A percentile compares a stretch with the other conserved stretches of the same genome.
Conservation (phyloP, 345 rosid species). For the Murraya paniculata region DNA sequence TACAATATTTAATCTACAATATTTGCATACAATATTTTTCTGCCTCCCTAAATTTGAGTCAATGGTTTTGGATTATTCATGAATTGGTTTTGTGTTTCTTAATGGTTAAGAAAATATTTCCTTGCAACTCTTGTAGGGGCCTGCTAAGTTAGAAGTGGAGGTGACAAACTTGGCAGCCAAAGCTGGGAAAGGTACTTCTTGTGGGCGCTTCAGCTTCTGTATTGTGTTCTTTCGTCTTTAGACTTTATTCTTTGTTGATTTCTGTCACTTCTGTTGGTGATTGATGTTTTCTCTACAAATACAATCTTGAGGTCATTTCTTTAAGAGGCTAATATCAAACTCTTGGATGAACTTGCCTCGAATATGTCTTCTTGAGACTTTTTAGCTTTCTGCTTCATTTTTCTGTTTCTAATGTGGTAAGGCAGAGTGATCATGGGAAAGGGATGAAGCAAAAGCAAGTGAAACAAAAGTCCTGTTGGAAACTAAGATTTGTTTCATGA, state of each 20-base stretch:
- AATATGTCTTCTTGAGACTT: neutral
- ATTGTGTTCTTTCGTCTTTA: neutral
- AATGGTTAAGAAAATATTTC: constrained; percentile 13
- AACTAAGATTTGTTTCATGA: neutral
- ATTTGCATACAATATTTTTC: neutral
- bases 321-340: neutral
- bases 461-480: neutral
- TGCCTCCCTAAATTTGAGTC: neutral
- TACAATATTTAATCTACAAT: neutral
- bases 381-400: neutral
- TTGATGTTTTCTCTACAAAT: neutral
- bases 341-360: neutral
- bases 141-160: constrained; percentile 92
- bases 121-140: constrained; percentile 45
- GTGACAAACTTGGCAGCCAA: constrained; percentile 97
- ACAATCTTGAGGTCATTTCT: neutral
- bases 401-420: neutral
- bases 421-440: neutral
- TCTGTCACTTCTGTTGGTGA: neutral
- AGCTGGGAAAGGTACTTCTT: constrained; percentile 94
- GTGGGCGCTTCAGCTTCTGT: constrained; percentile 1
- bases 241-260: neutral
- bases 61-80: neutral
- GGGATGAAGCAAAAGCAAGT: neutral
- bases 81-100: neutral